phyloP scores from a whole-genome alignment of 2,329 filamentous ascomycete species.

The Aspergillus sp. region DNA sequence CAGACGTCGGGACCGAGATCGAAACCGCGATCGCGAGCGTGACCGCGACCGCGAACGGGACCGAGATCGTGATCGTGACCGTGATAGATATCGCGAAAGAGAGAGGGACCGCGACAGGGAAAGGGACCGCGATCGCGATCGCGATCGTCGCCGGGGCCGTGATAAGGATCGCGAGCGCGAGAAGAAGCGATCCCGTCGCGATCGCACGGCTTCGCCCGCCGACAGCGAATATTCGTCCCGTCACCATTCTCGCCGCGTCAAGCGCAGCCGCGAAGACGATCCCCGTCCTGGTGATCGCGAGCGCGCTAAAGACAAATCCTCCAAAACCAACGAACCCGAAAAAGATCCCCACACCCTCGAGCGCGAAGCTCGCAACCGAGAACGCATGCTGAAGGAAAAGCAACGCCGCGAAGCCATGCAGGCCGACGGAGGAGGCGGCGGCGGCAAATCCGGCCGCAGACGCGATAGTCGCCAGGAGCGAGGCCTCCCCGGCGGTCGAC shows the following conservation, averaged over 20 bases:
- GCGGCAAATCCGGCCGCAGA: slow-evolving; percentile 32
- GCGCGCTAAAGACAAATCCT: slow-evolving; percentile 18
- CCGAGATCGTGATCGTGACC: slow-evolving; percentile 31
- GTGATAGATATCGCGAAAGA: slow-evolving; percentile 25
- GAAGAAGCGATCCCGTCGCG: slow-evolving; percentile 41
- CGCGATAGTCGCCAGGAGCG: slow-evolving; percentile 37
- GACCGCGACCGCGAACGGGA: slow-evolving; percentile 33
- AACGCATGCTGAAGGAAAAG: slow-evolving; percentile 64
- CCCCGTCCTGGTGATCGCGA: slow-evolving; percentile 23
- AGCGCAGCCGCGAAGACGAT: slow-evolving; percentile 34
- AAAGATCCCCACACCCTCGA: slow-evolving; percentile 74
- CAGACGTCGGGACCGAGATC: slow-evolving; percentile 41
- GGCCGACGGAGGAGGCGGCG: slow-evolving; percentile 20
- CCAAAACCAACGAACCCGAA: slow-evolving; percentile 26
- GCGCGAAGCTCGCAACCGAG: slow-evolving; percentile 64
- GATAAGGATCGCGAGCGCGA: slow-evolving; percentile 28
- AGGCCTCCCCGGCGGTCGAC: slow-evolving; percentile 32
- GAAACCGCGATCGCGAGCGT: slow-evolving; percentile 37
- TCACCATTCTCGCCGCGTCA: slow-evolving; percentile 36
- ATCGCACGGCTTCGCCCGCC: slow-evolving; percentile 36
- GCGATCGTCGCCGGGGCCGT: slow-evolving; percentile 29
- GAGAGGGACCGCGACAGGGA: slow-evolving; percentile 37
- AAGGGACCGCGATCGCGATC: slow-evolving; percentile 31
- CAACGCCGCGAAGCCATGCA: slow-evolving; percentile 60
- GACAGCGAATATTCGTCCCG: slow-evolving; percentile 33